Percentiles rank a stretch among this genome's conserved stretches.
Conservation (phyloP, 1,284 basidiomycete species). For the Boletus sp. region DNA sequence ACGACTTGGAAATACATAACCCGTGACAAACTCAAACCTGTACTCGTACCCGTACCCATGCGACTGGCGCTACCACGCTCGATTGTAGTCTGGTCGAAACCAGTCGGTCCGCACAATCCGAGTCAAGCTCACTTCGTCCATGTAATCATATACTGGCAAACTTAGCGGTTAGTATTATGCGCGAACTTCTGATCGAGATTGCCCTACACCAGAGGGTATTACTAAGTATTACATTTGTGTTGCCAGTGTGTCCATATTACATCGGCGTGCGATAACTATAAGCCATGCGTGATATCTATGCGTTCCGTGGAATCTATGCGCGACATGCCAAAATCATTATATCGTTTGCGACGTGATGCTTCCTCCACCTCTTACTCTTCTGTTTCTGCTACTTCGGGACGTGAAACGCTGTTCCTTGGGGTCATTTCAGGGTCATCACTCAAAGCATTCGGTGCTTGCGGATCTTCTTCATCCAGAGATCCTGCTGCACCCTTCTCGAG, state of each 20-base stretch:
- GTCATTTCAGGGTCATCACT: conserved; percentile 11
- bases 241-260: background rate
- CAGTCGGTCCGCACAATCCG: too few species aligned
- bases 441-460: background rate
- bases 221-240: background rate
- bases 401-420: conserved; percentile 1
- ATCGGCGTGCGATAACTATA: background rate
- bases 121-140: too few species aligned
- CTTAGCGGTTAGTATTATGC: too few species aligned
- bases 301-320: conserved; percentile 5
- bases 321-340: background rate
- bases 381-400: background rate
- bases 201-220: too few species aligned
- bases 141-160: too few species aligned
- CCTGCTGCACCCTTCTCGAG: conserved; percentile 8
- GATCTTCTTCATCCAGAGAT: background rate
- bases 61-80: too few species aligned
- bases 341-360: background rate
- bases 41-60: too few species aligned
- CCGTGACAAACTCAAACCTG: too few species aligned
- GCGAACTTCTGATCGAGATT: too few species aligned
- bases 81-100: too few species aligned
- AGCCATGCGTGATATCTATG: conserved; percentile 1
- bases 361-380: background rate
- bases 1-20: too few species aligned